phyloP scores from a whole-genome alignment of 1,284 basidiomycete species.

The Pyrrhoderma noxium region DNA sequence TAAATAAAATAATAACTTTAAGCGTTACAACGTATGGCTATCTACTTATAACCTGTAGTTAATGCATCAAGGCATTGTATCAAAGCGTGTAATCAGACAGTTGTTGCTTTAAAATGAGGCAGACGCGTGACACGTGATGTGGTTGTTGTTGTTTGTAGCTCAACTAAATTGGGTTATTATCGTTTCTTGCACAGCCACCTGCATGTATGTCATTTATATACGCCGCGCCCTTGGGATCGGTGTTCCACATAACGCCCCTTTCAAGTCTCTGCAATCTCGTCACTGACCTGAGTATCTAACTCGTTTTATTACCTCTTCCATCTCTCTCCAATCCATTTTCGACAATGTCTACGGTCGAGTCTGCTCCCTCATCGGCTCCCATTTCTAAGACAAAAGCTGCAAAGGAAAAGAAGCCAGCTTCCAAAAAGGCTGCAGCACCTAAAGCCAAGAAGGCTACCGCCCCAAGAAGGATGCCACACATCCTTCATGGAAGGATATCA shows the following conservation, averaged over 20 bases:
- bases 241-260: no score
- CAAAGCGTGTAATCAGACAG: no score
- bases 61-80: no score
- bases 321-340: conserved; percentile 20
- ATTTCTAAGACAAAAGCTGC: conserved; percentile 20
- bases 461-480: conserved; percentile 25
- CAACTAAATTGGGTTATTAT: no score
- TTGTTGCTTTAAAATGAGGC: background rate
- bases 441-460: conserved; percentile 21
- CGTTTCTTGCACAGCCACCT: background rate
- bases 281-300: background rate
- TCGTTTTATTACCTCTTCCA: conserved; percentile 29
- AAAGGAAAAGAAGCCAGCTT: conserved; percentile 30
- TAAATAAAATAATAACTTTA: no score
- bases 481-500: conserved; percentile 58
- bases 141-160: no score
- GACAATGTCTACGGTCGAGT: conserved; percentile 27
- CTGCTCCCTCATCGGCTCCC: conserved; percentile 29
- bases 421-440: conserved; percentile 36
- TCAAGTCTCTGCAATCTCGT: background rate
- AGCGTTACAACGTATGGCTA: no score
- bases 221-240: background rate
- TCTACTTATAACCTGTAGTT: no score
- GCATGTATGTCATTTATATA: background rate
- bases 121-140: background rate